phyloP scores from a whole-genome alignment of 2,329 filamentous ascomycete species.

The Aspergillus neotritici region DNA sequence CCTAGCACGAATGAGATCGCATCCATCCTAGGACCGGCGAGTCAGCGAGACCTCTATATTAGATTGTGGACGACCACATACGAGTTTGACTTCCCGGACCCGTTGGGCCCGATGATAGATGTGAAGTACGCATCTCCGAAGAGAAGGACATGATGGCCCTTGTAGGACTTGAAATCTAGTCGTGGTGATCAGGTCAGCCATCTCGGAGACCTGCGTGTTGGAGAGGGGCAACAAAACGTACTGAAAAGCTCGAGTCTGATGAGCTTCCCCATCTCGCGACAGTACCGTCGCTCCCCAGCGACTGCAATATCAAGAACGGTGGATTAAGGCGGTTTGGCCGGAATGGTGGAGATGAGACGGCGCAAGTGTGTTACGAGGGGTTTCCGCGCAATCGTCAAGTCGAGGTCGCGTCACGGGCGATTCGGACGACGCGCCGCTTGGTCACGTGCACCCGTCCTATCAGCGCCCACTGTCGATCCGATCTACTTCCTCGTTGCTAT shows the following conservation, averaged over 20 bases:
- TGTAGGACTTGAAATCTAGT: slow-evolving; percentile 98
- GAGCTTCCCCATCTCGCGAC: slow-evolving; percentile 81
- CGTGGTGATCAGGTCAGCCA: slow-evolving; percentile 20
- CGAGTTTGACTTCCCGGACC: slow-evolving; percentile 98
- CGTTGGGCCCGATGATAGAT: slow-evolving; percentile 98
- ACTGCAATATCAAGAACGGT: slow-evolving; percentile 15
- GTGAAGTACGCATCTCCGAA: slow-evolving; percentile 99
- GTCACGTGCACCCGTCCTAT: no score
- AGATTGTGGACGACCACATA: slow-evolving; percentile 41
- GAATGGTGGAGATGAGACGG: no score
- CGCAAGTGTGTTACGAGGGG: slow-evolving; percentile 17
- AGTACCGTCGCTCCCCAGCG: slow-evolving; percentile 21
- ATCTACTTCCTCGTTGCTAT: slow-evolving; percentile 12
- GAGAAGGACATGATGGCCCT: slow-evolving; percentile 86
- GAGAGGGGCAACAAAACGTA: slow-evolving; percentile 42
- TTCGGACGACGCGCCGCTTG: slow-evolving; percentile 19
- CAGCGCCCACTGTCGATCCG: no score
- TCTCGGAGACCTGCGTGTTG: not conserved
- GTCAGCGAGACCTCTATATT: slow-evolving; percentile 17
- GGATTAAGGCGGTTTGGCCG: not conserved
- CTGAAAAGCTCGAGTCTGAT: slow-evolving; percentile 91
- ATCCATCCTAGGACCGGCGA: slow-evolving; percentile 74
- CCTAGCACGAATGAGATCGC: slow-evolving; percentile 98
- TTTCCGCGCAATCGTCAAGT: slow-evolving; percentile 14
- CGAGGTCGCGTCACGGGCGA: slow-evolving; percentile 15